phyloP scores from a whole-genome alignment of 2,329 filamentous ascomycete genomes.

The Fusarium pininemorale region DNA sequence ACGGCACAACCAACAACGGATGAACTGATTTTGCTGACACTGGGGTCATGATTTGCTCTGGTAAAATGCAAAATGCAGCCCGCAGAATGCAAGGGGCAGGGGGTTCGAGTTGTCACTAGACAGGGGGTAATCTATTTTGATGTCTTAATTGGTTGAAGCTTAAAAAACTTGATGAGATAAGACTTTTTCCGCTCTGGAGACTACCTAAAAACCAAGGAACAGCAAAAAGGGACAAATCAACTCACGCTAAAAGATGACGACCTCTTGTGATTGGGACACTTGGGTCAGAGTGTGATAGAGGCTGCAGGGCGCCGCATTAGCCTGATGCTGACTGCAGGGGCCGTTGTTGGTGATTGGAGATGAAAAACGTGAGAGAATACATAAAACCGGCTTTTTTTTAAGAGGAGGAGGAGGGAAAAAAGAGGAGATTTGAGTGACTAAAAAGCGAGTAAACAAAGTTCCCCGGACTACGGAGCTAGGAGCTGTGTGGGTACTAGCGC shows the following conservation, averaged over 20 bases:
- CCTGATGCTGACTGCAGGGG: constrained; percentile 28
- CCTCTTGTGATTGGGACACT: not conserved
- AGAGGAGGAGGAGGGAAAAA: not conserved
- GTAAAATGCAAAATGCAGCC: not conserved
- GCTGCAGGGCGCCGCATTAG: constrained; percentile 14
- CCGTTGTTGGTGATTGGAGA: constrained; percentile 7
- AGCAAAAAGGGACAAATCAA: not conserved
- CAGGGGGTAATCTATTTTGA: not conserved
- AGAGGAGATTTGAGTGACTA: not conserved
- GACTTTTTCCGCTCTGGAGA: not conserved
- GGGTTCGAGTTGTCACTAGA: not conserved
- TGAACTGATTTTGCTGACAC: constrained; percentile 14
- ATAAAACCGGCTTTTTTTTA: not conserved
- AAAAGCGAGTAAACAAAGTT: not conserved
- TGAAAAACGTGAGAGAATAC: not conserved
- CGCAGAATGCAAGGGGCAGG: not conserved
- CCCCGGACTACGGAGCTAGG: not conserved
- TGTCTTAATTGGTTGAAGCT: constrained; percentile 8
- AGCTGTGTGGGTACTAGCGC: not conserved
- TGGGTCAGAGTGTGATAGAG: not conserved
- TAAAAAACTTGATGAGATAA: constrained; percentile 1
- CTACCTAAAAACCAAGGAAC: not conserved
- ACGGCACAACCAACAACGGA: not conserved
- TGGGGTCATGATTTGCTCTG: not conserved
- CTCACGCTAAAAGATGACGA: not conserved